Percentiles rank a stretch among this genome's conserved stretches.
Conservation (phyloP, 108 stramenopile species). For the Aurantiochytrium sp. region DNA sequence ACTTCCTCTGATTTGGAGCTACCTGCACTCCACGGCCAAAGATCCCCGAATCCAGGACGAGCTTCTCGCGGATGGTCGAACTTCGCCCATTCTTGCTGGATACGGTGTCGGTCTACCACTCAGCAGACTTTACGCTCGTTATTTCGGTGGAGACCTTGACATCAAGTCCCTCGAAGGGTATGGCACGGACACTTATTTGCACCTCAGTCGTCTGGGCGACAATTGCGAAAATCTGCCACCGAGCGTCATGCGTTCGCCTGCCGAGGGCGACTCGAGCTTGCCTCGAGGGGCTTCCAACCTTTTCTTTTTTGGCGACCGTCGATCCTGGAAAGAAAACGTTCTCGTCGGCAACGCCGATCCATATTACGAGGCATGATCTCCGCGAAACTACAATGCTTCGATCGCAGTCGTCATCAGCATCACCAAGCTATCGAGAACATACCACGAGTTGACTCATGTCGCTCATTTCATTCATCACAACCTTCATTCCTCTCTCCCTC, state of each 20-base stretch:
- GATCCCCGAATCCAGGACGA: constrained; percentile 18
- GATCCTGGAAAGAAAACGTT: not conserved
- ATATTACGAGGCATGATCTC: not conserved
- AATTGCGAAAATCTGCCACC: constrained; percentile 74
- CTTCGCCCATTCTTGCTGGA: not conserved
- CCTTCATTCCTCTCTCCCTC: too few species aligned
- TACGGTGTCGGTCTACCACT: constrained; percentile 87
- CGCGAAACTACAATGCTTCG: too few species aligned
- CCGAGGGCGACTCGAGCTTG: constrained; percentile 55
- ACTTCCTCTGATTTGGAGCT: constrained; percentile 82
- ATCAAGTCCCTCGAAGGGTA: constrained; percentile 94
- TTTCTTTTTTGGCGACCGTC: constrained; percentile 2
- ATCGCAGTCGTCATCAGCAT: too few species aligned
- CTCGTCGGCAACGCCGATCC: not conserved
- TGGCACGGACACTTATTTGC: constrained; percentile 91
- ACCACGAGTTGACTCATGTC: too few species aligned
- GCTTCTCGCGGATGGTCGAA: constrained; percentile 57
- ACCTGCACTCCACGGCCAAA: constrained; percentile 77
- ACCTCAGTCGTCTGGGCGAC: constrained; percentile 69
- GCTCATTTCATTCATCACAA: too few species aligned
- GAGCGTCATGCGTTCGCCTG: constrained; percentile 61
- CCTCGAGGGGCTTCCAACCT: not conserved
- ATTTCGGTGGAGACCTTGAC: constrained; percentile 93
- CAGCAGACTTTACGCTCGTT: constrained; percentile 84
- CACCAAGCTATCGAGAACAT: too few species aligned